These are phyloP conservation scores for Nitzschia sp. DNA, from an alignment of 108 stramenopile genomes.

Conservation along the genomic window DNA sequence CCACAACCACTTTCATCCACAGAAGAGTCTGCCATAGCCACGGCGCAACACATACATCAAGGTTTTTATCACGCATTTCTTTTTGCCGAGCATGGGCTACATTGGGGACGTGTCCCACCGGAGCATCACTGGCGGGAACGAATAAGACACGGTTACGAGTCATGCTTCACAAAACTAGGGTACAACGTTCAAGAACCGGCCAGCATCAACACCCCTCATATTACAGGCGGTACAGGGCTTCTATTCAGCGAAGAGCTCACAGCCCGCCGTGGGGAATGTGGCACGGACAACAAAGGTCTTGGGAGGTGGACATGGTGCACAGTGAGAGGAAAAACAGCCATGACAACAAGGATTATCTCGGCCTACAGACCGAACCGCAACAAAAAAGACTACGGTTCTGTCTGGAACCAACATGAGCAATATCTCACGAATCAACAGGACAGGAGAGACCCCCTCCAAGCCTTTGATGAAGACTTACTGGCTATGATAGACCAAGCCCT, in stretches of 20 bases:
- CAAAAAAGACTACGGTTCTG: too few species aligned
- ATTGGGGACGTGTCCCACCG: too few species aligned
- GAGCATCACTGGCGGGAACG: not conserved
- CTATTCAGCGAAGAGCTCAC: not conserved
- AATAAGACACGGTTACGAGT: not conserved
- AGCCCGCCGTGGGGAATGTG: not conserved
- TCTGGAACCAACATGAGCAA: conserved; percentile 1
- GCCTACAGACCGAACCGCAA: conserved; percentile 6
- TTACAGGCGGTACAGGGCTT: not conserved
- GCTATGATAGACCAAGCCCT: not conserved
- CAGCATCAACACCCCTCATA: not conserved
- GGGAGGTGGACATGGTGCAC: conserved; percentile 1
- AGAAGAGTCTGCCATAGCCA: too few species aligned
- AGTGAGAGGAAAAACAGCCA: not conserved
- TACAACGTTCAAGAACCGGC: not conserved
- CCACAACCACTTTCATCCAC: not conserved
- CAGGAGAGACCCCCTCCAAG: not conserved
- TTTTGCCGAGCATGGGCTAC: too few species aligned
- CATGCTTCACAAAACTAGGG: not conserved
- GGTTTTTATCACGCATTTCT: too few species aligned
- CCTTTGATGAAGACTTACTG: not conserved
- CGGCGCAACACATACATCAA: too few species aligned
- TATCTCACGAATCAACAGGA: not conserved
- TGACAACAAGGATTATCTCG: not conserved
- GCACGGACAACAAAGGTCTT: not conserved